A percentile compares a stretch with the other conserved stretches of the same genome.
These are phyloP conservation scores for Paspalum vaginatum DNA, from an alignment of 176 grass and related monocot species.

Conservation along the genomic window DNA sequence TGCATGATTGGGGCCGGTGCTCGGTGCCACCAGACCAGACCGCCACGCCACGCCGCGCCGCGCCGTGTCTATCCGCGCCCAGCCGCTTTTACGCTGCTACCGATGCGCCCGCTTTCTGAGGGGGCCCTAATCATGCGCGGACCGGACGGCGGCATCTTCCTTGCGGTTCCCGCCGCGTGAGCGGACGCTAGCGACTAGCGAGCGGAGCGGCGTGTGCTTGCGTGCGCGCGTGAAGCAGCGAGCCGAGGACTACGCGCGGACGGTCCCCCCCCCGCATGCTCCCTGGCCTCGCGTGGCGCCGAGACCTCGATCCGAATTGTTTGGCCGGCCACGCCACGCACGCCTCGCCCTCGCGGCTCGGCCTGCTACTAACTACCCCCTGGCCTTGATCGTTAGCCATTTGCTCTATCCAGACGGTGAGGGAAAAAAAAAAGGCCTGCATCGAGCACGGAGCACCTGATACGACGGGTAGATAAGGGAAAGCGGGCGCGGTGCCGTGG, in stretches of 20 bases:
- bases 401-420: no score
- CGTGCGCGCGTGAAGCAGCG: no score
- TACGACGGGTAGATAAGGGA: background rate
- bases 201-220: no score
- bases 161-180: background rate
- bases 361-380: no score
- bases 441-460: background rate
- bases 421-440: no score
- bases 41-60: no score
- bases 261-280: background rate
- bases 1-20: constrained; percentile 29
- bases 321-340: background rate
- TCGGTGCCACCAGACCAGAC: background rate
- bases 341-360: no score
- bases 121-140: constrained; percentile 35
- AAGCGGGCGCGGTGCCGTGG: background rate
- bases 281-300: constrained; percentile 1
- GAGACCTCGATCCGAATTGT: background rate
- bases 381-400: no score
- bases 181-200: background rate
- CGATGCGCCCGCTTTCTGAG: background rate
- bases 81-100: constrained; percentile 32
- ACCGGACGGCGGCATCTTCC: constrained; percentile 13
- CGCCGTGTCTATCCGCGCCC: background rate
- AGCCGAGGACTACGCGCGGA: background rate